These are phyloP conservation scores for Zygoascus ofunaensis DNA, from an alignment of 805 yeast species.

Conservation along the genomic window DNA sequence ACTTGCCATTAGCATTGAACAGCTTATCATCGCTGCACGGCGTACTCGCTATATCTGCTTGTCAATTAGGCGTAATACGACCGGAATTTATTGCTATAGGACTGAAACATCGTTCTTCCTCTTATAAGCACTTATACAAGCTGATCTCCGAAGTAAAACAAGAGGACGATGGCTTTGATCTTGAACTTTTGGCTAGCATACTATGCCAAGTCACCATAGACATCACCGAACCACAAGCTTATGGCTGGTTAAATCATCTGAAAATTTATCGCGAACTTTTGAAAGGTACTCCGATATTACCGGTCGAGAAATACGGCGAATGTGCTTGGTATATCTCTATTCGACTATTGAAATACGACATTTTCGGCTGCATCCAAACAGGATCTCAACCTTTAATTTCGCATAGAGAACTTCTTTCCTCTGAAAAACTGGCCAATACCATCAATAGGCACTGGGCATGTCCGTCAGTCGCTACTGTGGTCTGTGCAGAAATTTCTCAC, in stretches of 20 bases:
- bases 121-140: slow-evolving; percentile 1
- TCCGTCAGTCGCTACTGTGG: slow-evolving; percentile 2
- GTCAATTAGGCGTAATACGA: background rate
- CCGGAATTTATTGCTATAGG: slow-evolving; percentile 1
- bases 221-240: background rate
- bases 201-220: slow-evolving; percentile 6
- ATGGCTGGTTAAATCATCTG: slow-evolving; percentile 4
- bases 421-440: background rate
- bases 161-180: background rate
- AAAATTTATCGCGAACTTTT: slow-evolving; percentile 1
- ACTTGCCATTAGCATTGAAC: slow-evolving; percentile 4
- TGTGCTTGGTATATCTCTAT: slow-evolving; percentile 4
- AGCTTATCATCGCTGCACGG: slow-evolving; percentile 2
- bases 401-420: background rate
- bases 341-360: slow-evolving; percentile 4
- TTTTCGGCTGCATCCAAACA: slow-evolving; percentile 2
- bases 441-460: slow-evolving; percentile 4
- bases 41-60: slow-evolving; percentile 3
- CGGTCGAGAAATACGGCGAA: slow-evolving; percentile 1
- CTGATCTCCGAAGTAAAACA: background rate
- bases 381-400: background rate
- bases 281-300: slow-evolving; percentile 1
- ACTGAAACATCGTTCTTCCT: slow-evolving; percentile 1
- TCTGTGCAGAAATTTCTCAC: slow-evolving; percentile 5
- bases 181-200: slow-evolving; percentile 3